These are phyloP conservation scores for Dictyostelium purpureum DNA, from an alignment of 78 protist genomes.

Conservation along the genomic window DNA sequence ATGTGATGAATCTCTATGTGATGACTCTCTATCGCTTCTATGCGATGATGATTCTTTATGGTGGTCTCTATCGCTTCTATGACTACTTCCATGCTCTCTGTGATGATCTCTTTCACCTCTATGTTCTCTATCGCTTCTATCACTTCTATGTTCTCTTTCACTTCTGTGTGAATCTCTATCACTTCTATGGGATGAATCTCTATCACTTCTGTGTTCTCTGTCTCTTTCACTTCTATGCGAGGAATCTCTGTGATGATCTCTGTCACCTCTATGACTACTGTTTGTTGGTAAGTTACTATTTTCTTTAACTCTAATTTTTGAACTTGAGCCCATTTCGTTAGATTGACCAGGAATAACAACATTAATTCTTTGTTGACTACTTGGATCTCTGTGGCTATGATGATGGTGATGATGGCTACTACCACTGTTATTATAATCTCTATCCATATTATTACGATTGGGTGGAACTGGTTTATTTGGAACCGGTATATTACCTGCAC, in stretches of 20 bases:
- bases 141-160: background rate
- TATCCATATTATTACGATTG: background rate
- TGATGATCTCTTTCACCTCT: background rate
- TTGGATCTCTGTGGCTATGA: background rate
- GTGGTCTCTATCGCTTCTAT: background rate
- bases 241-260: too few relatives aligned
- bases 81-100: background rate
- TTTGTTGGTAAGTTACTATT: background rate
- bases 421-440: background rate
- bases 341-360: background rate
- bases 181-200: background rate
- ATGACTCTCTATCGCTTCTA: too few relatives aligned
- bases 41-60: background rate
- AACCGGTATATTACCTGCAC: slow-evolving; percentile 29
- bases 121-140: background rate
- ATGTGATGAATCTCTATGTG: too few relatives aligned
- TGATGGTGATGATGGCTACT: background rate
- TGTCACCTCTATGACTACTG: background rate
- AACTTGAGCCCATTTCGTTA: background rate
- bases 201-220: background rate
- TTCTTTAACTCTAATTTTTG: slow-evolving; percentile 2
- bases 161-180: background rate
- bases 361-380: background rate
- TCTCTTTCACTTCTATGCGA: background rate
- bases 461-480: background rate